These are phyloP conservation scores for Neolentinus lepideus DNA, from an alignment of 1,284 basidiomycete species.

Conservation along the genomic window DNA sequence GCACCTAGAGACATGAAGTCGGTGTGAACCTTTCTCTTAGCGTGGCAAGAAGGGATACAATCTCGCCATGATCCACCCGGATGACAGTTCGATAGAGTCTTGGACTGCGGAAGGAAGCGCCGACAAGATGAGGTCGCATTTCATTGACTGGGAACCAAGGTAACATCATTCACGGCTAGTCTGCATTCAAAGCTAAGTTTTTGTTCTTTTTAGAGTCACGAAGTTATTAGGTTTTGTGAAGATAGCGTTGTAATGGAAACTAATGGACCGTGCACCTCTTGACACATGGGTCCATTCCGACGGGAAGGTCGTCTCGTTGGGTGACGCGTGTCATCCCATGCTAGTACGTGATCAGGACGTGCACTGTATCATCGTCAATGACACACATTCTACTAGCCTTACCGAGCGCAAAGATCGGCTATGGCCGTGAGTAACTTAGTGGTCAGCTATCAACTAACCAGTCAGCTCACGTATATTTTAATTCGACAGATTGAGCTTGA, in stretches of 20 bases:
- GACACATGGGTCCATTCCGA: constrained; percentile 40
- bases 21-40: constrained; percentile 7
- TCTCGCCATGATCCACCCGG: constrained; percentile 23
- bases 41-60: constrained; percentile 19
- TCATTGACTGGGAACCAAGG: constrained; percentile 28
- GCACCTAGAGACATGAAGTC: not conserved
- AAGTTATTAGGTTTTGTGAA: constrained; percentile 37
- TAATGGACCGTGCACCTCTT: constrained; percentile 27
- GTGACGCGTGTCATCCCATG: constrained; percentile 46
- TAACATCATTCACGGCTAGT: constrained; percentile 5
- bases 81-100: constrained; percentile 20
- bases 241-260: constrained; percentile 27
- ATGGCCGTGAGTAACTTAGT: constrained; percentile 13
- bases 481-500: constrained; percentile 38
- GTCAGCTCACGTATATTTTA: too few species aligned
- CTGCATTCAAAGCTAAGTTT: not conserved
- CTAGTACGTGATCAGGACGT: constrained; percentile 20
- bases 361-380: not conserved
- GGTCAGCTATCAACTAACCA: too few species aligned
- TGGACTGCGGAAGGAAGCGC: constrained; percentile 22
- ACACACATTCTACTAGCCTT: constrained; percentile 12
- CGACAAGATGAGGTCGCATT: constrained; percentile 22
- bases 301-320: constrained; percentile 39
- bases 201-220: constrained; percentile 12
- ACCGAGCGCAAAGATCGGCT: constrained; percentile 23